Evolutionary conservation across 345 rosid genomes (phyloP), one percentile per base, ranked within the genome.

Genomic region (Moricandia moricandioides): DNA sequence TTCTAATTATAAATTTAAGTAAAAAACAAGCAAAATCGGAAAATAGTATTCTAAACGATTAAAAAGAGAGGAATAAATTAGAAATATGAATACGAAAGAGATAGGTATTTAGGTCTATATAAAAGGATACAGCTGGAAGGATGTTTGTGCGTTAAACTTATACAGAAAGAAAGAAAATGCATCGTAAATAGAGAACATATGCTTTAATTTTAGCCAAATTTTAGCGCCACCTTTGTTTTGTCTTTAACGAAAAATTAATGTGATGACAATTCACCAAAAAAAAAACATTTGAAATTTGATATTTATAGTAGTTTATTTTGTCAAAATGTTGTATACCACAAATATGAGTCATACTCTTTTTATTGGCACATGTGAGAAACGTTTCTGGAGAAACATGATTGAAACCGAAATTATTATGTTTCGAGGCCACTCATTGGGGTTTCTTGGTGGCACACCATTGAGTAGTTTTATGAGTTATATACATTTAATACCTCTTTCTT

Each of bases 61-160:
- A 57, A 40, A 74, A 65, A 56, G 66, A 55, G 47, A 73, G 43
- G 71, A 64, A 56, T 57, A 65, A 31, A 9, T 5, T 21, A 3
- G 18, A 13, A 21, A 66, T 43, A 43, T 37, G 21, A 63, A 54
- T 17, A 33, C 30, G 72, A 74, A 74, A 66, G 47, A 57, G 72
- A 57, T 66, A 51, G 60, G 37, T 3, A 64, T 73, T 40, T 54
- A 43, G 24, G 24, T 21, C 1, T 43, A 43, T 49, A 54, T 54
- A 21, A 21, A 74, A 29, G 7, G 40, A 57, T 58, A 66, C 78
- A 74, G 78, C 68, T 75, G 62, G 68, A 34, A 62, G 33, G 66
- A 66, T 66, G 78, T 66, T 58, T 74, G 30, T 37, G 65, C 58
- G 16, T 65, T 29, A 0, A 1, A 21, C 24, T 21, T 54, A 65